phyloP scores from a whole-genome alignment of 2,329 filamentous ascomycete species.

The Colletotrichum cereale region DNA sequence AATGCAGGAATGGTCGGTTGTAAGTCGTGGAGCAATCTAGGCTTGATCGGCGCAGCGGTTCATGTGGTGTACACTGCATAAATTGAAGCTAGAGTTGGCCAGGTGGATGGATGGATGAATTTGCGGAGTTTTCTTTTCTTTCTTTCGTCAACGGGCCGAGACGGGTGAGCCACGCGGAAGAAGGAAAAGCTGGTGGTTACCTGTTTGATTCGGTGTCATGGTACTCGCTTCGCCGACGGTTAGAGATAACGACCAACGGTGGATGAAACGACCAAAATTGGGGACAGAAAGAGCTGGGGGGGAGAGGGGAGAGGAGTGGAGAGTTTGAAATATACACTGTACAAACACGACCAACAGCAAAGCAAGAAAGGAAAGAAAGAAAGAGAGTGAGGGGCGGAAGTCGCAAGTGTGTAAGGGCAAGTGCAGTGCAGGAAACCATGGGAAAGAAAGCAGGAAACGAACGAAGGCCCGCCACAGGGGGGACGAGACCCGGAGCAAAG shows the following conservation, averaged over 20 bases:
- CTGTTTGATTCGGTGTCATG: too few relatives aligned
- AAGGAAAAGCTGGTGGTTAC: too few relatives aligned
- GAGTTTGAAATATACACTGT: too few relatives aligned
- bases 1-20: background rate
- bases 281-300: background rate
- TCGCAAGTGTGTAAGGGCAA: background rate
- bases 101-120: background rate
- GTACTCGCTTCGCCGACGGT: background rate
- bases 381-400: background rate
- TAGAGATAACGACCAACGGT: background rate
- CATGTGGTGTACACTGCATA: too few relatives aligned
- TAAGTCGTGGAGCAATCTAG: slow-evolving; percentile 28
- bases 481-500: slow-evolving; percentile 22
- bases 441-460: background rate
- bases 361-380: background rate
- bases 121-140: background rate
- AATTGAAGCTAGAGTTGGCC: too few relatives aligned
- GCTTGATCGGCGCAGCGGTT: slow-evolving; percentile 27
- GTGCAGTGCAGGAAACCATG: slow-evolving; percentile 5
- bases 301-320: background rate
- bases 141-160: slow-evolving; percentile 12
- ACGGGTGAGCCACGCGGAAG: slow-evolving; percentile 11
- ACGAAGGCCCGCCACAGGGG: slow-evolving; percentile 15
- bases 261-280: background rate
- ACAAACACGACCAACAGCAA: too few relatives aligned